Evolutionary conservation across 805 yeast species (phyloP), one percentile per base, ranked within the genome.

Genomic region (Phaffomyces thermotolerans): DNA sequence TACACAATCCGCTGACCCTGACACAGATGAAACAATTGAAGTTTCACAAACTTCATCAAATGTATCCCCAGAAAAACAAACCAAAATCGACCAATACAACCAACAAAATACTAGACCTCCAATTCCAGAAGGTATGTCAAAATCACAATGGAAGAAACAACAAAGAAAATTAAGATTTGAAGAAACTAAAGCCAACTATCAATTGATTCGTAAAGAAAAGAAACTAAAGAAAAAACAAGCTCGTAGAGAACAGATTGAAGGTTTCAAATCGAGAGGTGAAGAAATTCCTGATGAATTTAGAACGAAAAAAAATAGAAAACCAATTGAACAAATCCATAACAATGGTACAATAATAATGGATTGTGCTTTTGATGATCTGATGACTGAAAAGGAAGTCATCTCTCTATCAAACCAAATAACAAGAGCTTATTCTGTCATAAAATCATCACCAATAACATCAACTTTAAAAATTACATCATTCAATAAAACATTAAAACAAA

Each of bases 291-390:
- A 62, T 37, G 66, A 71, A 20, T 51, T 68, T 37, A 55, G 68
- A 27, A 60, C 63, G 36, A 63, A 59, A 33, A 66, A 70, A n/a
- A 70, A 43, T 23, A 56, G 52, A 42, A 52, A 52, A 6, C 65
- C 65, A 41, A 51, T 64, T 20, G 65, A 68, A 13, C 89, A 81
- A 56, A 52, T 49, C 2, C 63, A 63, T 12, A 68, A 79, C 2
- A 78, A 74, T 0, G 71, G 79, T 8, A 65, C 60, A 6, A 69
- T 90, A 24, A 66, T 90, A n/a, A 58, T 90, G 50, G 99, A 91
- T 63, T 91, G 99, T 64, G 84, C 75, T 14, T 91, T 91, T 62
- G 98, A 93, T 57, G 93, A 85, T 37, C 58, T 84, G 55, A 93
- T 93, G 99, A 76, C 73, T 32, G 85, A 80, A 17, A 81, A 81